These are phyloP conservation scores for Magnolia kwangsiensis DNA, from an alignment of 164 flowering plant species.

Conservation along the genomic window DNA sequence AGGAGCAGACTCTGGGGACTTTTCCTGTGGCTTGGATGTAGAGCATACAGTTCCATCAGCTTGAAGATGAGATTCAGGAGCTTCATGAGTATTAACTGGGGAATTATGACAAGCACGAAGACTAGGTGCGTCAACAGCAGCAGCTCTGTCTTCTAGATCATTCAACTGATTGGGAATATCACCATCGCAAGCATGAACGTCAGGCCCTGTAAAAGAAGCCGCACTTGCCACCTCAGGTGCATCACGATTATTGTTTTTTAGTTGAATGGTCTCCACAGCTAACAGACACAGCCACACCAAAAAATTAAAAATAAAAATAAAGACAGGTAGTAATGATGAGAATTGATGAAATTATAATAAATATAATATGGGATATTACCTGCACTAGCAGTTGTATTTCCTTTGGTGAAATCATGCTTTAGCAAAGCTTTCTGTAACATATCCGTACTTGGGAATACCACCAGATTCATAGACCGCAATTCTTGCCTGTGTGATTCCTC, in stretches of 20 bases:
- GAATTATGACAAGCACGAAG: not conserved
- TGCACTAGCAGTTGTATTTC: constrained; percentile 17
- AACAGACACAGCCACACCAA: constrained; percentile 3
- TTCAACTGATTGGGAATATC: too few relatives aligned
- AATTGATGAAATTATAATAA: not conserved
- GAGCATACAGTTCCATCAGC: not conserved
- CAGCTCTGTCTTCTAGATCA: not conserved
- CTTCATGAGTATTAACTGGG: not conserved
- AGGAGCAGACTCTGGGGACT: not conserved
- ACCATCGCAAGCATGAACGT: not conserved
- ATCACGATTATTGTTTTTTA: not conserved
- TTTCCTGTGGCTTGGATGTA: not conserved
- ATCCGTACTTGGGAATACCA: constrained; percentile 89
- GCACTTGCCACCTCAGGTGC: constrained; percentile 14
- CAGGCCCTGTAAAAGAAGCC: constrained; percentile 23
- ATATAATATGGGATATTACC: constrained; percentile 21
- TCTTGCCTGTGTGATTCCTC: constrained; percentile 68
- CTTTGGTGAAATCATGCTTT: constrained; percentile 27
- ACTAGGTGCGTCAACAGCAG: not conserved
- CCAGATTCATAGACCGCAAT: constrained; percentile 70
- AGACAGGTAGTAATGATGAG: not conserved
- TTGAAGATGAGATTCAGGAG: constrained; percentile 3
- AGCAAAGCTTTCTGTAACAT: constrained; percentile 70
- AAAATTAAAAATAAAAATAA: not conserved
- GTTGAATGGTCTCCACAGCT: constrained; percentile 13